Conservation (phyloP, 2,329 filamentous ascomycete genomes). For the Colletotrichum sublineola region DNA sequence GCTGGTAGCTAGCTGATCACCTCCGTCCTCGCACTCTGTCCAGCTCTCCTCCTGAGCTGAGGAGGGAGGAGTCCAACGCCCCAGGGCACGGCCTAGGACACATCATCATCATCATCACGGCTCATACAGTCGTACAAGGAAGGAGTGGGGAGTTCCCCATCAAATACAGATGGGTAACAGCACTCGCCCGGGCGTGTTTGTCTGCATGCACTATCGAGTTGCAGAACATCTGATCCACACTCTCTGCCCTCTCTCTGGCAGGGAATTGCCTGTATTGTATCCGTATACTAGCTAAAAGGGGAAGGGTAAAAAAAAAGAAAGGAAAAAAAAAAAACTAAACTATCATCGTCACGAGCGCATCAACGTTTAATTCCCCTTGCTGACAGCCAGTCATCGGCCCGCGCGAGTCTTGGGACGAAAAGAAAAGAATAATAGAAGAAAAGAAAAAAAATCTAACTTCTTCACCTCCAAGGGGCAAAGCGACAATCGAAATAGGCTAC, state of each 20-base stretch:
- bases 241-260: neutral
- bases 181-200: neutral
- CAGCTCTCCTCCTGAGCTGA: neutral
- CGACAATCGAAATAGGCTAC: neutral
- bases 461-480: neutral
- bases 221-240: neutral
- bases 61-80: neutral
- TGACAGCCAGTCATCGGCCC: neutral
- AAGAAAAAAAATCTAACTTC: too few relatives aligned
- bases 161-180: neutral
- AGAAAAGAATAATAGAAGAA: too few relatives aligned
- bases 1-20: too few relatives aligned
- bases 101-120: neutral
- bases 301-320: neutral
- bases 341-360: neutral
- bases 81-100: neutral
- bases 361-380: neutral
- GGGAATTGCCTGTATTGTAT: neutral
- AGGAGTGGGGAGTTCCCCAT: slow-evolving; percentile 1
- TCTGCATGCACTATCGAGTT: slow-evolving; percentile 21
- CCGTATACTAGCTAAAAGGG: neutral
- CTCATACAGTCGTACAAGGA: neutral
- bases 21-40: neutral
- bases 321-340: neutral
- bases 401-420: neutral